Percentiles rank a stretch among this genome's conserved stretches.
These are phyloP conservation scores for Penicillium cinerascens DNA, from an alignment of 495 filamentous ascomycete species.

Conservation along the genomic window DNA sequence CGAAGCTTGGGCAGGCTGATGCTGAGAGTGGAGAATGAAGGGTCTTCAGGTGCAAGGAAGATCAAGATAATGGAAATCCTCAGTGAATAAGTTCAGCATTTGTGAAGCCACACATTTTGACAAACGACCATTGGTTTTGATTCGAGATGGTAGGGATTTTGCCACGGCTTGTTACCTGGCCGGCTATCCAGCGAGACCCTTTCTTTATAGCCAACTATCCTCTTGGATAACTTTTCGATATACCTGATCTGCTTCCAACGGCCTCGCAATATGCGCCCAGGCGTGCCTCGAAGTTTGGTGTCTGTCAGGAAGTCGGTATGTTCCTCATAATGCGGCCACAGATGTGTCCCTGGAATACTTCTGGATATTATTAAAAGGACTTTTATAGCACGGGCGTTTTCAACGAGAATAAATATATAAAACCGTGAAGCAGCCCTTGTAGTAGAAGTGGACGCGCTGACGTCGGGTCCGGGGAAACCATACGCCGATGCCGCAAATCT, in stretches of 20 bases:
- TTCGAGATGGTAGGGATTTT: neutral
- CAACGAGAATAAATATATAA: neutral
- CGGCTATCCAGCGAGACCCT: too few relatives aligned
- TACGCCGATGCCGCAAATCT: constrained; percentile 23
- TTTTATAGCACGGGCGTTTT: neutral
- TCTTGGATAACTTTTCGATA: neutral
- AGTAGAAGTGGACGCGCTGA: neutral
- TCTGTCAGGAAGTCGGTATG: neutral
- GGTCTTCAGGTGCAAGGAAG: neutral
- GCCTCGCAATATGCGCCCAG: neutral
- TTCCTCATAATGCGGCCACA: neutral
- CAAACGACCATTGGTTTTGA: neutral
- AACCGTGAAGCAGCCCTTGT: neutral
- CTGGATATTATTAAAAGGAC: neutral
- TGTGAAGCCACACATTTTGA: neutral
- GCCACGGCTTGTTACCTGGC: neutral
- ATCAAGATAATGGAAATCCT: neutral
- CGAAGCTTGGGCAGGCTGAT: neutral
- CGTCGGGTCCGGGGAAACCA: constrained; percentile 15
- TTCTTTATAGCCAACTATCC: too few relatives aligned
- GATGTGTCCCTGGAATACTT: neutral
- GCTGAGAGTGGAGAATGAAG: neutral
- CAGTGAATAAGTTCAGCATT: neutral
- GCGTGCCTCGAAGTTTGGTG: neutral
- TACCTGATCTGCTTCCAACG: neutral